phyloP scores from a whole-genome alignment of 208 protist genomes.

The Balamuthia mandrillaris region DNA sequence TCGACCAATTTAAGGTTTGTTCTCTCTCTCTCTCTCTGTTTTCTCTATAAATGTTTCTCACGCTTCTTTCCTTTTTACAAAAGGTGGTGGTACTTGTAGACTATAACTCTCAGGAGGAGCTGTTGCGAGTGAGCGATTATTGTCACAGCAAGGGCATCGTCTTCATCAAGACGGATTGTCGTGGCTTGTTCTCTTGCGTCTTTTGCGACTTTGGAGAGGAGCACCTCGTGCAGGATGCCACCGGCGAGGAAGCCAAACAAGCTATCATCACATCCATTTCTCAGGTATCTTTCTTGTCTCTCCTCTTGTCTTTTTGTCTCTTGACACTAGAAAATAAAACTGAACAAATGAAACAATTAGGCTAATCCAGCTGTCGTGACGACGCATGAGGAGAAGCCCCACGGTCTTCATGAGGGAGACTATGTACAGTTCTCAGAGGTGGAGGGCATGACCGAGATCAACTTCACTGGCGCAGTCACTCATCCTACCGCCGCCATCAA shows the following conservation, averaged over 20 bases:
- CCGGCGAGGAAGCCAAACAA: slow-evolving; percentile 72
- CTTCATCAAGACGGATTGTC: slow-evolving; percentile 65
- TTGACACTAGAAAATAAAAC: slow-evolving; percentile 23
- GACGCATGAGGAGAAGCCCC: slow-evolving; percentile 36
- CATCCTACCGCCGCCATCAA: slow-evolving; percentile 22
- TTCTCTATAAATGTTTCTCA: background rate
- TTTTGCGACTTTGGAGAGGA: slow-evolving; percentile 79
- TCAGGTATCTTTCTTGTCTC: background rate
- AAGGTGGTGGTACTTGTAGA: background rate
- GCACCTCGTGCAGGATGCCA: slow-evolving; percentile 71
- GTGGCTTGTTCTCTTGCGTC: slow-evolving; percentile 68
- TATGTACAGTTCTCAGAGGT: slow-evolving; percentile 74
- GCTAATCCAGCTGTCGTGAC: slow-evolving; percentile 22
- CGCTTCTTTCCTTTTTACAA: background rate
- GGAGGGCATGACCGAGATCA: slow-evolving; percentile 53
- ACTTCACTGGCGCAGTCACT: background rate
- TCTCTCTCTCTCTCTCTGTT: background rate
- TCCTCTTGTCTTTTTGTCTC: background rate
- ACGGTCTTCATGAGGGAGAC: slow-evolving; percentile 67
- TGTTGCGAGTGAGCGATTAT: slow-evolving; percentile 59
- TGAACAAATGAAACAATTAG: slow-evolving; percentile 1
- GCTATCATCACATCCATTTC: slow-evolving; percentile 71
- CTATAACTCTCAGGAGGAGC: slow-evolving; percentile 42
- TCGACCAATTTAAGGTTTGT: slow-evolving; percentile 50
- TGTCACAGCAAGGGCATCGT: slow-evolving; percentile 48